Conservation (phyloP, 805 yeast genomes). For the Peterozyma xylosa region DNA sequence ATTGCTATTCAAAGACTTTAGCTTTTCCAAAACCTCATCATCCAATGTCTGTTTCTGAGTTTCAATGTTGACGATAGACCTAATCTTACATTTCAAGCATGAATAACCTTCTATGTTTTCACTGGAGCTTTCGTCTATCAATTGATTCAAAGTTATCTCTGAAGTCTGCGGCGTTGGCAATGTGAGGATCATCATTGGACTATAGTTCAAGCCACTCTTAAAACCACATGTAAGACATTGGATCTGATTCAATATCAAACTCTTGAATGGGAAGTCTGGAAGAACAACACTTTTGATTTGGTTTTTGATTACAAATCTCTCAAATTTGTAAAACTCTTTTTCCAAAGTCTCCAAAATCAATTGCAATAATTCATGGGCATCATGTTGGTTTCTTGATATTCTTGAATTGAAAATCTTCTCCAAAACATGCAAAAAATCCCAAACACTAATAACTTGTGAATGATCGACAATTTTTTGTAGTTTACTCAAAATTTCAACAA, state of each 20-base stretch:
- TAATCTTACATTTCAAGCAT: constrained; percentile 63
- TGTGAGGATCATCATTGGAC: constrained; percentile 66
- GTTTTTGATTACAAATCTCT: constrained; percentile 19
- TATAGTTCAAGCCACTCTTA: constrained; percentile 47
- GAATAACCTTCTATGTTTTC: constrained; percentile 77
- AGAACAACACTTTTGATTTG: constrained; percentile 15
- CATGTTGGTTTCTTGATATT: constrained; percentile 81
- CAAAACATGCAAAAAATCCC: constrained; percentile 69
- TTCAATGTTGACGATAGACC: constrained; percentile 26
- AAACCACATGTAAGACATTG: constrained; percentile 62
- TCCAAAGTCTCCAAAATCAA: constrained; percentile 71
- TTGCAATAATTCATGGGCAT: constrained; percentile 90
- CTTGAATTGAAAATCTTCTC: constrained; percentile 68
- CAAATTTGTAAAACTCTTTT: constrained; percentile 45
- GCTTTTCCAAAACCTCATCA: constrained; percentile 26
- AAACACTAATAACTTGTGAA: constrained; percentile 55
- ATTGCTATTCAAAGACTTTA: constrained; percentile 27
- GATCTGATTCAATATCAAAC: constrained; percentile 58
- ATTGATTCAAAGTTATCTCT: constrained; percentile 31
- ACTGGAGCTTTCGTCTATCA: constrained; percentile 49
- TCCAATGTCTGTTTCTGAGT: constrained; percentile 9
- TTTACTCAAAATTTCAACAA: constrained; percentile 42
- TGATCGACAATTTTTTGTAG: constrained; percentile 57
- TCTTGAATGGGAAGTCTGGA: constrained; percentile 71
- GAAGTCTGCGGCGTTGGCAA: constrained; percentile 60